A percentile compares a stretch with the other conserved stretches of the same genome.
Conservation (phyloP, 2,329 filamentous ascomycete genomes). For the Ophiostoma sp. region DNA sequence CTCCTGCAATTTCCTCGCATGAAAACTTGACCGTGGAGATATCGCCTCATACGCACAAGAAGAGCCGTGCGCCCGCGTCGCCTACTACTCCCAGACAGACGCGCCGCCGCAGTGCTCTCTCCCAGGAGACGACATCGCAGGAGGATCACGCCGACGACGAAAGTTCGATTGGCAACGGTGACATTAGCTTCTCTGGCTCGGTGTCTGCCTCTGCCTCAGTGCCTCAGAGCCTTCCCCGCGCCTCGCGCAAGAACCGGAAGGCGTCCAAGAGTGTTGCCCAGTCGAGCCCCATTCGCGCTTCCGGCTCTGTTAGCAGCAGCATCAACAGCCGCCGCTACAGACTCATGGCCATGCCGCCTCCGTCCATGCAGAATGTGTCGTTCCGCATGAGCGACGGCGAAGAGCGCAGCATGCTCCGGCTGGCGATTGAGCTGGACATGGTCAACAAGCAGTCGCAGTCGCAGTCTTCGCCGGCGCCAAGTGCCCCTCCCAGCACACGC, state of each 20-base stretch:
- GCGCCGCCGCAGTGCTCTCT: constrained; percentile 20
- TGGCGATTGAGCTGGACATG: constrained; percentile 52
- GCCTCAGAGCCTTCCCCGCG: constrained; percentile 18
- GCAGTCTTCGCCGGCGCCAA: constrained; percentile 12
- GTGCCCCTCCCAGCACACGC: constrained; percentile 34
- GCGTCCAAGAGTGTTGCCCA: not conserved
- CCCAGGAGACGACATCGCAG: constrained; percentile 4
- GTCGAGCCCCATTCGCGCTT: constrained; percentile 26
- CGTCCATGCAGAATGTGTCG: constrained; percentile 34
- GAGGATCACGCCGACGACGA: not conserved
- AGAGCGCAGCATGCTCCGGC: constrained; percentile 49
- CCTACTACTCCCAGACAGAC: constrained; percentile 23
- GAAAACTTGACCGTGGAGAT: not conserved
- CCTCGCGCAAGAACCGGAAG: not conserved
- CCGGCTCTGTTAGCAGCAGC: not conserved
- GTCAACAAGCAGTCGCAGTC: constrained; percentile 31
- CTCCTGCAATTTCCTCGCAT: not conserved
- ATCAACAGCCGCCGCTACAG: constrained; percentile 12
- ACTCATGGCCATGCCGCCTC: constrained; percentile 21
- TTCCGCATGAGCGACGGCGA: constrained; percentile 48
- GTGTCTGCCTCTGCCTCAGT: not conserved
- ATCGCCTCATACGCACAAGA: constrained; percentile 3
- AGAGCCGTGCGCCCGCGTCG: not conserved
- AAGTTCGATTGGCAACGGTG: not conserved
- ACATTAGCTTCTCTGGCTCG: not conserved